Evolutionary conservation across 768 basidiomycete genomes (phyloP).

Genomic region (Infundibulicybe gibba): DNA sequence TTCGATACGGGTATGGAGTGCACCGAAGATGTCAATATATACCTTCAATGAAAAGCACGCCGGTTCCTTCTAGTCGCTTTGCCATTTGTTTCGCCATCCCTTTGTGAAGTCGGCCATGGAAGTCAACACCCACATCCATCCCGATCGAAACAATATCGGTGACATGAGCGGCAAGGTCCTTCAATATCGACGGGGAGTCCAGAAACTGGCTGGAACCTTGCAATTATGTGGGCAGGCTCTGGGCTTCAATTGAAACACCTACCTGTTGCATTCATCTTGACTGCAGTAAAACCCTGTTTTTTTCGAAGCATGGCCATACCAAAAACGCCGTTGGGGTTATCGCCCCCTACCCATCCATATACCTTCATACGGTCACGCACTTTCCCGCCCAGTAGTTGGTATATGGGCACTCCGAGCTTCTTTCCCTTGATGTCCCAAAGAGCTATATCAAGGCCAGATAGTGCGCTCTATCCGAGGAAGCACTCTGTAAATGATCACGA

Average conservation of each 20-base stretch:
- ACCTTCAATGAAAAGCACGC: conserved; percentile 67
- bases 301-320: conserved; percentile 50
- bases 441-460: conserved; percentile 65
- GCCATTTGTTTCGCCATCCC: conserved; percentile 70
- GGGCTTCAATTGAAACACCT: conserved; percentile 6
- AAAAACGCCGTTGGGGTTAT: conserved; percentile 48
- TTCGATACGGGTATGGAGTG: neutral
- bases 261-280: conserved; percentile 73
- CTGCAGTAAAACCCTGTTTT: conserved; percentile 61
- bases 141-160: conserved; percentile 48
- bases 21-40: neutral
- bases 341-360: conserved; percentile 60
- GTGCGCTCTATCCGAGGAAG: conserved; percentile 34
- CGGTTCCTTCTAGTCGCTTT: conserved; percentile 51
- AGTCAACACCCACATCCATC: conserved; percentile 65
- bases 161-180: conserved; percentile 50
- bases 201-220: conserved; percentile 35
- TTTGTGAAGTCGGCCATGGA: conserved; percentile 68
- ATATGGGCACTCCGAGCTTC: conserved; percentile 60
- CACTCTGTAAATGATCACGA: neutral
- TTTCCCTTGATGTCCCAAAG: conserved; percentile 83
- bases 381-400: conserved; percentile 67
- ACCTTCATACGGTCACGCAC: conserved; percentile 57
- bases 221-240: too few relatives aligned
- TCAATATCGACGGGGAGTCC: conserved; percentile 52